A percentile compares a stretch with the other conserved stretches of the same genome.
These are phyloP conservation scores for Zygoascus bituminiphila DNA, from an alignment of 805 yeast genomes.

Conservation along the genomic window DNA sequence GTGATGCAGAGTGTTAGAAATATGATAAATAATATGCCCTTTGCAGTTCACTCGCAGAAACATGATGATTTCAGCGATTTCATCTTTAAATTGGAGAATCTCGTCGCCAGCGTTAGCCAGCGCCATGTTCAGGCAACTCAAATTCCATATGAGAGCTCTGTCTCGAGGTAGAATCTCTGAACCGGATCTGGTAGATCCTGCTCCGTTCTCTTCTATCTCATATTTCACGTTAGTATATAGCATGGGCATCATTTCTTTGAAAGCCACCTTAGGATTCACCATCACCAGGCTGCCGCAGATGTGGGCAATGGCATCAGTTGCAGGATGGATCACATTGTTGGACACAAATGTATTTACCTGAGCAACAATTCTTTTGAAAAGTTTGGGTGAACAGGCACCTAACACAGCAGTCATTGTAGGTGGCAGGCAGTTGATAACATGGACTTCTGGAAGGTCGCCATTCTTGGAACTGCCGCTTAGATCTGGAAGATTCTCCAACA, in stretches of 20 bases:
- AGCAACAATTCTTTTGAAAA: constrained; percentile 23
- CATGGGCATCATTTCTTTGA: constrained; percentile 37
- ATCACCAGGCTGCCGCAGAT: constrained; percentile 66
- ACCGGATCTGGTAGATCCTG: constrained; percentile 63
- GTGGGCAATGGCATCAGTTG: constrained; percentile 60
- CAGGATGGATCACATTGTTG: constrained; percentile 46
- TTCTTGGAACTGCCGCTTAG: constrained; percentile 39
- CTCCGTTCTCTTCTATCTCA: constrained; percentile 69
- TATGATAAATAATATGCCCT: constrained; percentile 58
- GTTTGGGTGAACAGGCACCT: constrained; percentile 22
- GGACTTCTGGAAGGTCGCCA: constrained; percentile 38
- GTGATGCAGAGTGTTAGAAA: constrained; percentile 60
- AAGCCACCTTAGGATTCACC: constrained; percentile 45
- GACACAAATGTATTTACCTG: constrained; percentile 44
- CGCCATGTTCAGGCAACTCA: constrained; percentile 61
- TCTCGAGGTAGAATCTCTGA: constrained; percentile 70
- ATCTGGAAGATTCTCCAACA: constrained; percentile 64
- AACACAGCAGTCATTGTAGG: constrained; percentile 32
- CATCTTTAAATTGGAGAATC: constrained; percentile 37
- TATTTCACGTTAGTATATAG: constrained; percentile 46
- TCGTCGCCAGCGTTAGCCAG: constrained; percentile 57
- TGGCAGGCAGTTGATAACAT: constrained; percentile 33
- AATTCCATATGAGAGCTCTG: constrained; percentile 61
- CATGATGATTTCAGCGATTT: constrained; percentile 40
- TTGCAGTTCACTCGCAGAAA: constrained; percentile 39